Percentiles rank a stretch among this genome's conserved stretches.
phyloP scores from a whole-genome alignment of 805 yeast species.

The Lachancea waltii region DNA sequence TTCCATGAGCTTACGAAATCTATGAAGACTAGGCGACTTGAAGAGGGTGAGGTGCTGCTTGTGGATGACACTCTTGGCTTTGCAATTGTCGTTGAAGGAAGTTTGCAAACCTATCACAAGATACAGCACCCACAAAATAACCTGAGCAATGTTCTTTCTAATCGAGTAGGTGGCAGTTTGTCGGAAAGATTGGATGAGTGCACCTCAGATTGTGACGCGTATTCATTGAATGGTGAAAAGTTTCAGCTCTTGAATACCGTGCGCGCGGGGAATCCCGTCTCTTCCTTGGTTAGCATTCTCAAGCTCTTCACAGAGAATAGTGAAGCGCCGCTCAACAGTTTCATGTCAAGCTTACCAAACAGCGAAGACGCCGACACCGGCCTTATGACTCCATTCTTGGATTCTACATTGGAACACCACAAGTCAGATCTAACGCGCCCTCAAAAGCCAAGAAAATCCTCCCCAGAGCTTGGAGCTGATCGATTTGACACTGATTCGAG shows the following conservation, averaged over 20 bases:
- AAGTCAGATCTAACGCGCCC: constrained; percentile 1
- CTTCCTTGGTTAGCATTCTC: constrained; percentile 74
- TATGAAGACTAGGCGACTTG: constrained; percentile 81
- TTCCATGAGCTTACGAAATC: constrained; percentile 88
- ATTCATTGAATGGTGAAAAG: constrained; percentile 48
- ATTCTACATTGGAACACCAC: constrained; percentile 7
- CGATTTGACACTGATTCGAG: constrained; percentile 1
- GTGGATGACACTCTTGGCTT: constrained; percentile 77
- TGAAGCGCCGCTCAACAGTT: constrained; percentile 4
- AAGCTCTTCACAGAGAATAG: constrained; percentile 57
- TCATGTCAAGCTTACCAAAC: neutral
- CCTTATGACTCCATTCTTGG: constrained; percentile 8
- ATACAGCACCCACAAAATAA: constrained; percentile 30
- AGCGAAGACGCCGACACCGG: constrained; percentile 1
- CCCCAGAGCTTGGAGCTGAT: neutral
- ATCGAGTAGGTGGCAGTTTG: constrained; percentile 3
- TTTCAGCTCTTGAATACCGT: constrained; percentile 76
- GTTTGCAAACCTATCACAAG: constrained; percentile 68
- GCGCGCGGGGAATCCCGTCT: constrained; percentile 76
- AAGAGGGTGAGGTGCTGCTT: constrained; percentile 66
- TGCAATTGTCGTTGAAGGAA: constrained; percentile 88
- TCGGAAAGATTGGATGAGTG: constrained; percentile 29
- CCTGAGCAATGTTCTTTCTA: neutral
- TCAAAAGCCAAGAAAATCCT: neutral
- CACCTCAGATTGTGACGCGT: constrained; percentile 26